Evolutionary conservation across 2,329 filamentous ascomycete genomes (phyloP).

Genomic region (Cladobotryum mycophilum): DNA sequence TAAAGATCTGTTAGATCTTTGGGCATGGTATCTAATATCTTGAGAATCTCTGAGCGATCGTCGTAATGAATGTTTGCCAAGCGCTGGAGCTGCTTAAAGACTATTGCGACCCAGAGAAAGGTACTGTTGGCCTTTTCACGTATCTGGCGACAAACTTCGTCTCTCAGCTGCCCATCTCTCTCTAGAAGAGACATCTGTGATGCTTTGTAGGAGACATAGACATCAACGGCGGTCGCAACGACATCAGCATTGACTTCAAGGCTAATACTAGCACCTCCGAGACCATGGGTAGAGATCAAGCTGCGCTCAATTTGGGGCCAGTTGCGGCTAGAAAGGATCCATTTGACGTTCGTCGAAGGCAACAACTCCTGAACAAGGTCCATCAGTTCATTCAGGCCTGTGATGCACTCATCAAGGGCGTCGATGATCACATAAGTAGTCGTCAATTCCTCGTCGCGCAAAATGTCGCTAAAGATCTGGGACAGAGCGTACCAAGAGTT

Average conservation of each 20-base stretch:
- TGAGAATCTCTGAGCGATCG: not conserved
- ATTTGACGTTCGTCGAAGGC: not conserved
- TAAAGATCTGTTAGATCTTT: conserved; percentile 24
- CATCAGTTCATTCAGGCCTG: not conserved
- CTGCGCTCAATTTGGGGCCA: conserved; percentile 13
- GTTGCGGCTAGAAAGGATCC: conserved; percentile 4
- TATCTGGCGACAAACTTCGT: conserved; percentile 15
- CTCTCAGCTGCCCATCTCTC: conserved; percentile 4
- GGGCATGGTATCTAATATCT: not conserved
- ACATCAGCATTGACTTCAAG: conserved; percentile 19
- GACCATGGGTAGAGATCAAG: not conserved
- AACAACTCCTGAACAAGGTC: not conserved
- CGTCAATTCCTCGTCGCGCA: conserved; percentile 26
- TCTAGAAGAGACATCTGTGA: not conserved
- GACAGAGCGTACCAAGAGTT: conserved; percentile 32
- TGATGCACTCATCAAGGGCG: conserved; percentile 40
- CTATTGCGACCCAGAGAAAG: conserved; percentile 20
- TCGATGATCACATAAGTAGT: conserved; percentile 35
- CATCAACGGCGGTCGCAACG: not conserved
- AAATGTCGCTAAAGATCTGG: conserved; percentile 32
- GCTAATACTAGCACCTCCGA: not conserved
- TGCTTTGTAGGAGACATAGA: not conserved
- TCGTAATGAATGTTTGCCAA: not conserved
- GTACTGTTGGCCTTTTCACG: conserved; percentile 29
- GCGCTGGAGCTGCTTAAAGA: conserved; percentile 12